phyloP scores from a whole-genome alignment of 805 yeast species.

The Saturnispora quitensis region DNA sequence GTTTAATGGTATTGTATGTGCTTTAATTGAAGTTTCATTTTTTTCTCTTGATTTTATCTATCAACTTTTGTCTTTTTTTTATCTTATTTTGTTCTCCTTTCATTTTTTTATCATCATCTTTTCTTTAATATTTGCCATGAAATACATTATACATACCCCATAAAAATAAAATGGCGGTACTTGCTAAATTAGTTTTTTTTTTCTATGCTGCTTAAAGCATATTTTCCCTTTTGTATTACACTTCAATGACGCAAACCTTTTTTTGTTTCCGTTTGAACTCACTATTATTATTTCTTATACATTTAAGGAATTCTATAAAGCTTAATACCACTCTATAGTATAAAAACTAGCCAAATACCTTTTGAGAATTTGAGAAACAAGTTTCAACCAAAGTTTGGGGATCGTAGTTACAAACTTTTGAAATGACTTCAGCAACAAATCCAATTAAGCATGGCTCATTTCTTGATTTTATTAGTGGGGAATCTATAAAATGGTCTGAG shows the following conservation, averaged over 20 bases:
- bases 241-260: background rate
- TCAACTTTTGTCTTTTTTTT: background rate
- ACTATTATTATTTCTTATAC: background rate
- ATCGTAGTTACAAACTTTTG: conserved; percentile 37
- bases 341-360: conserved; percentile 31
- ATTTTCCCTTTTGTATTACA: background rate
- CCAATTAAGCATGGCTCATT: conserved; percentile 90
- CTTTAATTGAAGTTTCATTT: background rate
- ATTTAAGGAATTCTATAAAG: background rate
- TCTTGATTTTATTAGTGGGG: conserved; percentile 64
- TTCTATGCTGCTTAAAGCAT: background rate
- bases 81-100: background rate
- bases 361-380: conserved; percentile 44
- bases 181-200: background rate
- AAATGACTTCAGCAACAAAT: conserved; percentile 63
- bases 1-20: background rate
- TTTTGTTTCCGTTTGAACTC: background rate
- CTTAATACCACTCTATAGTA: background rate
- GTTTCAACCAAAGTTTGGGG: conserved; percentile 36
- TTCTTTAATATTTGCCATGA: background rate
- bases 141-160: background rate
- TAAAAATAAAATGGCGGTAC: background rate
- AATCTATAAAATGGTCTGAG: conserved; percentile 22
- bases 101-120: background rate
- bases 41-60: background rate